A percentile compares a stretch with the other conserved stretches of the same genome.
phyloP scores from a whole-genome alignment of 495 filamentous ascomycete genomes.

The Annulohypoxylon moriforme region DNA sequence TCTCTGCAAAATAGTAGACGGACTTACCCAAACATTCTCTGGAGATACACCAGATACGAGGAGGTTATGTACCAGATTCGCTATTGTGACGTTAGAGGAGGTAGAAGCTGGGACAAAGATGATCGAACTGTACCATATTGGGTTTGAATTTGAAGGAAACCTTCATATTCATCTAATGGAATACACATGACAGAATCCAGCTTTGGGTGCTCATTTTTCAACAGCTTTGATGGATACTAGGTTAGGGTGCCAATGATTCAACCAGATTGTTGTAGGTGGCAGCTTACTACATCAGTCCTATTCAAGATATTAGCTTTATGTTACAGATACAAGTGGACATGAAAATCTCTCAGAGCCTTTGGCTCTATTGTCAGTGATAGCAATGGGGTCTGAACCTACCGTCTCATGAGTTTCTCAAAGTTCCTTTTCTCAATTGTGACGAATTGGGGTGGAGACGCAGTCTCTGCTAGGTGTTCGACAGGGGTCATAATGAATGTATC shows the following conservation, averaged over 20 bases:
- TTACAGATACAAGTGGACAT: neutral
- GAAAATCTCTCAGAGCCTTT: neutral
- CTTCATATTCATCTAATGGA: conserved; percentile 51
- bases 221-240: neutral
- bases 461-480: neutral
- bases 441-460: neutral
- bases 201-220: too few species aligned
- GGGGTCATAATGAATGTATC: neutral
- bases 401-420: conserved; percentile 1
- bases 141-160: conserved; percentile 40
- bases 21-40: conserved; percentile 69
- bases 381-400: conserved; percentile 1
- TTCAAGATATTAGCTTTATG: conserved; percentile 4
- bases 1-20: neutral
- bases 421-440: neutral
- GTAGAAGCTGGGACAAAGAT: neutral
- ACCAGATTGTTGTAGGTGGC: neutral
- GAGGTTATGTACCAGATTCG: conserved; percentile 70
- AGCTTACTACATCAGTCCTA: conserved; percentile 9
- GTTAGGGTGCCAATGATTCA: neutral
- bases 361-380: neutral
- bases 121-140: conserved; percentile 51
- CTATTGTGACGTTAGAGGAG: conserved; percentile 51
- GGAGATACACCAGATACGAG: conserved; percentile 70
- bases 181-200: conserved; percentile 33